Evolutionary conservation across 1,284 basidiomycete species (phyloP).

Genomic region (Sanguinoderma infundibulare): DNA sequence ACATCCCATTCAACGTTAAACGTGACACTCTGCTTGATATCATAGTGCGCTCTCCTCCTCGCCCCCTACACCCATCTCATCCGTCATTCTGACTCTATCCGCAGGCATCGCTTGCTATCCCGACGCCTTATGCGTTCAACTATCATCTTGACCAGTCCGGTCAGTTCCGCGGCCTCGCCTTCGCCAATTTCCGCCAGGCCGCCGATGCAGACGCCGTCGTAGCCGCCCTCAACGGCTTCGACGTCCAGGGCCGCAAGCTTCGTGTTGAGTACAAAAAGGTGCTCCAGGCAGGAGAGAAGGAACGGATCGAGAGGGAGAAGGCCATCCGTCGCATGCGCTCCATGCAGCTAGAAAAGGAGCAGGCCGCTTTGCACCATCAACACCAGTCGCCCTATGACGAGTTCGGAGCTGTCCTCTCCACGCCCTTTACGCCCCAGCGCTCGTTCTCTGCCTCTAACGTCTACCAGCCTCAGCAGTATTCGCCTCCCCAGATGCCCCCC

Average conservation of each 20-base stretch:
- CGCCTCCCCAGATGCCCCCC: conserved; percentile 59
- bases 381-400: conserved; percentile 63
- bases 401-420: conserved; percentile 57
- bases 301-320: conserved; percentile 98
- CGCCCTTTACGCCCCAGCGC: conserved; percentile 60
- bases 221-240: conserved; percentile 92
- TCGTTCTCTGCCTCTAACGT: conserved; percentile 67
- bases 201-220: conserved; percentile 96
- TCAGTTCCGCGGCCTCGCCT: conserved; percentile 96
- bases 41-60: conserved; percentile 67
- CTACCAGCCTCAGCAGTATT: conserved; percentile 64
- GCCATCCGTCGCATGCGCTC: conserved; percentile 97
- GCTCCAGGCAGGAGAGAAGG: conserved; percentile 98
- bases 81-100: conserved; percentile 6
- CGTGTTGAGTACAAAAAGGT: conserved; percentile 99
- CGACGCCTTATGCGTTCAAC: conserved; percentile 99
- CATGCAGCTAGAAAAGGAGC: conserved; percentile 90
- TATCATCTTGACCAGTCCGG: conserved; percentile 95
- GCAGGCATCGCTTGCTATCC: conserved; percentile 90
- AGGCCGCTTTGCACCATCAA: conserved; percentile 40
- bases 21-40: conserved; percentile 95
- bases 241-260: conserved; percentile 97
- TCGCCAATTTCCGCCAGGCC: conserved; percentile 96
- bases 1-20: conserved; percentile 98
- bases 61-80: conserved; percentile 16